Evolutionary conservation across 2,329 filamentous ascomycete species (phyloP).

Genomic region (Golovinomyces cichoracearum): DNA sequence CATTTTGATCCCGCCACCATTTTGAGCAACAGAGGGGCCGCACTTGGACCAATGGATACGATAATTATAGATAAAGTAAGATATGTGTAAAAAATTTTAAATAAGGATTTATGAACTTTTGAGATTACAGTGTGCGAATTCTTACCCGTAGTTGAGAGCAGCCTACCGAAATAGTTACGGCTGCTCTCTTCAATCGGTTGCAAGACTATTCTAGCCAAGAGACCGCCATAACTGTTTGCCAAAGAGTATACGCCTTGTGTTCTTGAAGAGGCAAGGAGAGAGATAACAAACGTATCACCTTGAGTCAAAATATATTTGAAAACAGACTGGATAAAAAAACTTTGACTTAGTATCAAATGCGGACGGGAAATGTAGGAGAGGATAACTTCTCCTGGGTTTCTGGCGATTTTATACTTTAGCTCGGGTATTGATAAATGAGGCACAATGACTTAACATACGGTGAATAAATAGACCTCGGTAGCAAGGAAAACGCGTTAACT

Average conservation of each 20-base stretch:
- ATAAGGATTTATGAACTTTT: constrained; percentile 27
- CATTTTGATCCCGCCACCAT: constrained; percentile 56
- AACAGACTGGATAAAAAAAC: constrained; percentile 62
- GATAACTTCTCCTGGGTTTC: constrained; percentile 6
- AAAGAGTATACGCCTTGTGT: constrained; percentile 82
- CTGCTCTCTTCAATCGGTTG: constrained; percentile 90
- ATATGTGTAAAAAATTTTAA: constrained; percentile 45
- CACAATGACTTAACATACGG: constrained; percentile 6
- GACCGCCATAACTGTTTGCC: constrained; percentile 79
- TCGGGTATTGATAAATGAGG: background rate
- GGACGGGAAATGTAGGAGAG: constrained; percentile 33
- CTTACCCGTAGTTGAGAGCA: constrained; percentile 26
- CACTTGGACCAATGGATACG: constrained; percentile 43
- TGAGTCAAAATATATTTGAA: constrained; percentile 88
- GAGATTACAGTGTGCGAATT: constrained; percentile 12
- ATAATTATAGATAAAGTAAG: constrained; percentile 43
- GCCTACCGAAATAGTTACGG: constrained; percentile 63
- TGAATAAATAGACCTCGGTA: constrained; percentile 21
- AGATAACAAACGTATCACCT: constrained; percentile 74
- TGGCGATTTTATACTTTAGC: background rate
- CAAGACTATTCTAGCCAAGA: constrained; percentile 69
- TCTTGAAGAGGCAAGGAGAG: constrained; percentile 44
- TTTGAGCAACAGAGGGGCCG: constrained; percentile 46
- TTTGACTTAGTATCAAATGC: constrained; percentile 48
- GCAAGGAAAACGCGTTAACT: constrained; percentile 40